Percentiles rank a stretch among this genome's conserved stretches.
Evolutionary conservation across 2,329 filamentous ascomycete genomes (phyloP).

Genomic region (Hirsutella minnesotensis): DNA sequence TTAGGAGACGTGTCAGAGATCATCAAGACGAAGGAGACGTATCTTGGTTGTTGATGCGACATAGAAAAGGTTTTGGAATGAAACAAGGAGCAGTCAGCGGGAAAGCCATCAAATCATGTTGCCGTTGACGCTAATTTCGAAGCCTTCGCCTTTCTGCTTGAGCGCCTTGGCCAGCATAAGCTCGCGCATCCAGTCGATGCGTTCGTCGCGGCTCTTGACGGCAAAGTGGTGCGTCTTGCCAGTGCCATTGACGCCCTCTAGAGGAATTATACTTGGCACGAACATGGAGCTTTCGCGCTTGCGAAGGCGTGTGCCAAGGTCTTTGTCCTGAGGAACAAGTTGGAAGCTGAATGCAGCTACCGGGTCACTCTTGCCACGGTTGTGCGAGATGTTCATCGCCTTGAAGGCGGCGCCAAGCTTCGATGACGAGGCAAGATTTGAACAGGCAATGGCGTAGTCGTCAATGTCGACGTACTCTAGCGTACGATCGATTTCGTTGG

Average conservation of each 20-base stretch:
- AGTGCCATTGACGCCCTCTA: constrained; percentile 44
- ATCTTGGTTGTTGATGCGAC: neutral
- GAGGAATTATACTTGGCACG: constrained; percentile 15
- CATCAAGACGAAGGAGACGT: neutral
- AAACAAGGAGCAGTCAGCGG: neutral
- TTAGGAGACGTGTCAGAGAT: too few relatives aligned
- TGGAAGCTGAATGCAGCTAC: constrained; percentile 72
- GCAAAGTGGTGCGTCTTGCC: constrained; percentile 91
- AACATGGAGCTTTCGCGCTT: constrained; percentile 39
- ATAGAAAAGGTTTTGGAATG: constrained; percentile 1
- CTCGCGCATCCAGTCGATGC: constrained; percentile 96
- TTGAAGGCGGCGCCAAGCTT: constrained; percentile 86
- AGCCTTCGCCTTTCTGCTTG: constrained; percentile 73
- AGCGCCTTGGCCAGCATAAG: constrained; percentile 82
- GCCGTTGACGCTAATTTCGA: constrained; percentile 72
- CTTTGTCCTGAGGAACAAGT: constrained; percentile 59
- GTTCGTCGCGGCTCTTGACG: constrained; percentile 73
- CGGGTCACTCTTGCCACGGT: constrained; percentile 40
- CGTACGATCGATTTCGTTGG: constrained; percentile 37
- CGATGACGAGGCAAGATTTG: constrained; percentile 57
- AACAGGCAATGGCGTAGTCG: constrained; percentile 80
- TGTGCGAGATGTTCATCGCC: constrained; percentile 53
- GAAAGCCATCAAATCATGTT: constrained; percentile 45
- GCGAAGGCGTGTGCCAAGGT: constrained; percentile 36
- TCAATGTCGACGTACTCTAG: constrained; percentile 78